Base-by-base conservation (phyloP, 106 monocot species). In the Dendrobium chrysotoxum region DNA sequence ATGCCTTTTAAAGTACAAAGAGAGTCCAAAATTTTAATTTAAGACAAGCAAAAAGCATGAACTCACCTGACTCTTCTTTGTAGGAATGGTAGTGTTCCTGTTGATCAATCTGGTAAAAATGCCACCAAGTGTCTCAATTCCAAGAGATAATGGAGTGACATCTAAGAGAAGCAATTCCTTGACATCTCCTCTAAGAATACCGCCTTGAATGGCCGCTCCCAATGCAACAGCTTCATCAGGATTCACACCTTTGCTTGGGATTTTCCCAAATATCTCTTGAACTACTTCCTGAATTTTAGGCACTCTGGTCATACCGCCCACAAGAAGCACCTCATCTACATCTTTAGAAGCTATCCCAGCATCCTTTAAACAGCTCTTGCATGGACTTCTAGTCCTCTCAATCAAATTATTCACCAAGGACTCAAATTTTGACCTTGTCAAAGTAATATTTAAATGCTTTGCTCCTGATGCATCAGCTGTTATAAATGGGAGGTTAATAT, bases 171-270 rank as follows among this genome's bases (percentile, higher is more conserved):
- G 85, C 54, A 95, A 83, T 77, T 88, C 90, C 72, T 92, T 94
- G 4, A 94, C 94, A 90, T 95, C 94, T 80, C 94, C 95, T 1
- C 92, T 79, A 38, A 95, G 90, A 76, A 92, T 92, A 10, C 92
- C 92, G 76, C 92, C 94, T 82, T 92, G 92, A 82, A 95, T 82
- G 21, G 94, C 90, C 28, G 92, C 95, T 25, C 95, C 95, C 88
- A 90, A 83, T 26, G 92, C 95, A 72, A 95, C 92, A 61, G 92
- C 92, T 84, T 95, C 95, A 83, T 95, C 92, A n/a, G 92, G 95
- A 80, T 95, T 95, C 17, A 95, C 94, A 25, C 94, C 94, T 79
- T 94, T 94, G 80, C 94, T 91, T 18, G 94, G 94, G 31, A 40
- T 81, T 86, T 88, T 92, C 40, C 95, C 92, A 79, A 95, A 95